phyloP scores from a whole-genome alignment of 768 basidiomycete species.

The Termitomyces sp. region DNA sequence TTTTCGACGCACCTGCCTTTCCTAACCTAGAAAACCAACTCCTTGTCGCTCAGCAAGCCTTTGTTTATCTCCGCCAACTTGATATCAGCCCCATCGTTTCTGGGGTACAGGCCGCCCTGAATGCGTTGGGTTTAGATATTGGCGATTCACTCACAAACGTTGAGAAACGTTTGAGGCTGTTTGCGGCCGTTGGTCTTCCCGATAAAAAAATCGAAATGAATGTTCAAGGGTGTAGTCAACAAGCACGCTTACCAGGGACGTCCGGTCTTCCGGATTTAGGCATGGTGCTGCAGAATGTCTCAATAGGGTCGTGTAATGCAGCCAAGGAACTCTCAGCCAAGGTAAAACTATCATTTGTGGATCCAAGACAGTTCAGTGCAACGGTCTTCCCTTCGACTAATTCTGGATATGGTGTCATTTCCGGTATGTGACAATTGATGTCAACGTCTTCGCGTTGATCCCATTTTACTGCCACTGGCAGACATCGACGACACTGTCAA shows the following conservation, averaged over 20 bases:
- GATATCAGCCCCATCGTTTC: not conserved
- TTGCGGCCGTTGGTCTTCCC: not conserved
- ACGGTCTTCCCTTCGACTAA: not conserved
- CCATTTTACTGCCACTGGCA: constrained; percentile 5
- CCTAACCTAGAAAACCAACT: not conserved
- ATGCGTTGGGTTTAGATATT: not conserved
- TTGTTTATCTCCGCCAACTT: not conserved
- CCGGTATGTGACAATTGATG: not conserved
- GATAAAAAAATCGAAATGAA: not conserved
- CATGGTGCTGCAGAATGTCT: not conserved
- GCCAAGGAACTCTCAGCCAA: not conserved
- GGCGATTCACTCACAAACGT: not conserved
- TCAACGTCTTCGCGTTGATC: not conserved
- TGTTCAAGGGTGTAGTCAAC: not conserved
- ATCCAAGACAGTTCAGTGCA: not conserved
- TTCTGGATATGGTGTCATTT: not conserved
- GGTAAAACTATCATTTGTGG: not conserved
- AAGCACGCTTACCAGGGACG: not conserved
- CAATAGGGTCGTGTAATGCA: not conserved
- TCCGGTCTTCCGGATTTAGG: not conserved
- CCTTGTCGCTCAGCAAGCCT: not conserved
- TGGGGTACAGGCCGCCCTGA: not conserved
- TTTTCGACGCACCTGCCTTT: not conserved
- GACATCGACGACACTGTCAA: constrained; percentile 43
- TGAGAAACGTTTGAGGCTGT: not conserved